Base-by-base conservation (phyloP, 2,329 filamentous ascomycete genomes). In the Esteya vermicola region DNA sequence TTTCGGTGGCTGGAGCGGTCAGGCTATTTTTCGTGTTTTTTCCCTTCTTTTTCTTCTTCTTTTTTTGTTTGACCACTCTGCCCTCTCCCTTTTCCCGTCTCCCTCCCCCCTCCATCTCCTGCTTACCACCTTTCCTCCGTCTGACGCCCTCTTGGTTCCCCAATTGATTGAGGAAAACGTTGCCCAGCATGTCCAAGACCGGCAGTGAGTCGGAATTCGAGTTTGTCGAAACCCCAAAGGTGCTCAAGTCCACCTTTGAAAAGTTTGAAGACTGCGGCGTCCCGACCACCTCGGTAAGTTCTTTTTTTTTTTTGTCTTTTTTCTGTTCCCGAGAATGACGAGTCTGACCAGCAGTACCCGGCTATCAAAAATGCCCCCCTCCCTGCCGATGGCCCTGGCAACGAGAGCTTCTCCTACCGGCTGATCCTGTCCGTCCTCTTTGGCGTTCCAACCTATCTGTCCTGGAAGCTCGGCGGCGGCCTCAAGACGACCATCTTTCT, bases 301-400 rank as follows among this genome's bases (percentile, higher is more conserved):
- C 41, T 37, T 34, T n/a, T 3, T 4, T 32, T 38, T 4, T 36
- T 33, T 35, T 21, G 27, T 12, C 18, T 32, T 9, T 25, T 14
- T 35, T 22, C 37, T 27, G 9, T 21, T 26, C n/a, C n/a, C n/a
- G n/a, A n/a, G n/a, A n/a, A n/a, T n/a, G n/a, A n/a, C n/a, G n/a
- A n/a, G n/a, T n/a, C n/a, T 25, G 18, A 7, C 25, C 19, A n/a
- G 32, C 21, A 93, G 88, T 89, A 77, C 54, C 81, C 85, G 25
- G 65, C 85, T 45, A 96, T 96, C 65, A 84, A 93, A 58, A 96
- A 96, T 75, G 84, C 79, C 36, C 86, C 91, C 48, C 76, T 96
- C 33, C 91, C 91, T 28, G 89, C 88, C 49, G 91, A 98, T 59
- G 84, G 77, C 38, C 67, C 85, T 38, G 83, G 86, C 49, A 78